Conservation (phyloP, 1,284 basidiomycete genomes). For the Hymenochaete sp. region DNA sequence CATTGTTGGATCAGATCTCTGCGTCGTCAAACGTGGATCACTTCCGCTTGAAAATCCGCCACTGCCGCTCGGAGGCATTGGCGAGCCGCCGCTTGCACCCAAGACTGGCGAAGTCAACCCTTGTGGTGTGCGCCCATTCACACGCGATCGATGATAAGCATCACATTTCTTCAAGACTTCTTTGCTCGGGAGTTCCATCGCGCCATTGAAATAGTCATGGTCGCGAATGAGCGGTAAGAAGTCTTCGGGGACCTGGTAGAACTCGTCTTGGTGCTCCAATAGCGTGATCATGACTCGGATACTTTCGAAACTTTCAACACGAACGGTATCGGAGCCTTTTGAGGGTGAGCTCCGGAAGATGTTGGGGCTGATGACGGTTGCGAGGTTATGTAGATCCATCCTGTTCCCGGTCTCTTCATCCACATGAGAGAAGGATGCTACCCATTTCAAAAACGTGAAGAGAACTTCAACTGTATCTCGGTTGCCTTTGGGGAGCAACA, state of each 20-base stretch:
- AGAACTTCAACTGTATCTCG: conserved; percentile 97
- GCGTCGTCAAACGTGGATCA: conserved; percentile 20
- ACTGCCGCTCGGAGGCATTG: conserved; percentile 24
- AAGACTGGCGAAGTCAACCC: conserved; percentile 31
- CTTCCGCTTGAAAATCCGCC: conserved; percentile 6
- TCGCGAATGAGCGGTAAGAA: conserved; percentile 76
- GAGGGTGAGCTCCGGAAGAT: conserved; percentile 70
- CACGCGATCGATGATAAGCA: conserved; percentile 54
- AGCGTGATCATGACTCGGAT: conserved; percentile 80
- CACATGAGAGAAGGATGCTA: conserved; percentile 96
- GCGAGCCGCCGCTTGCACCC: conserved; percentile 21
- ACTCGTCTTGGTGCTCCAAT: conserved; percentile 91
- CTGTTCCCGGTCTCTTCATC: conserved; percentile 98
- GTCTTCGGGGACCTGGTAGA: conserved; percentile 83
- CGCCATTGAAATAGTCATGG: conserved; percentile 77
- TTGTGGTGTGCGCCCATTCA: conserved; percentile 32
- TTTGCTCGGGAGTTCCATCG: conserved; percentile 77
- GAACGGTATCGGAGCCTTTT: conserved; percentile 76
- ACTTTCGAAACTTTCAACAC: conserved; percentile 90
- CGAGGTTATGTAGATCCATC: conserved; percentile 95
- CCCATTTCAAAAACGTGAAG: conserved; percentile 99
- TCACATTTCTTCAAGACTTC: conserved; percentile 89
- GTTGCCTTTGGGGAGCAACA: conserved; percentile 87
- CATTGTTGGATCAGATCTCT: conserved; percentile 23
- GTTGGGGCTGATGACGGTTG: conserved; percentile 96